Evolutionary conservation across 495 filamentous ascomycete species (phyloP).

Genomic region (Pseudotulostoma volvatum): DNA sequence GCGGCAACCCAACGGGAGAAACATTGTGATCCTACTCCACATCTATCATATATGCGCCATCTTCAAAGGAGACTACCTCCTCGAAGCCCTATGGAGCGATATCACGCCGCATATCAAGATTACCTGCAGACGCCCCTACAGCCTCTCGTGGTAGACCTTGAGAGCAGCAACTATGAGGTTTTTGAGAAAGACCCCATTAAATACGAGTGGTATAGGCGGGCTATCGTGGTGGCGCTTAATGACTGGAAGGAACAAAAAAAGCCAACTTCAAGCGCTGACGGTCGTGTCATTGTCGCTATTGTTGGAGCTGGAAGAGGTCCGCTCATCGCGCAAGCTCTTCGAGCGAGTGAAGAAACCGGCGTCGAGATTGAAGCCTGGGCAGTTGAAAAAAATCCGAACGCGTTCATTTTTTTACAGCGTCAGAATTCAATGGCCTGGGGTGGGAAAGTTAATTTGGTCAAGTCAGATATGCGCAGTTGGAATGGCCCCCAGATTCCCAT

Average conservation of each 20-base stretch:
- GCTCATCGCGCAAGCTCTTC: slow-evolving; percentile 68
- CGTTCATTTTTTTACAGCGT: slow-evolving; percentile 75
- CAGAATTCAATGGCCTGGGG: slow-evolving; percentile 69
- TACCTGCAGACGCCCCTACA: slow-evolving; percentile 90
- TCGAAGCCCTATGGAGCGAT: slow-evolving; percentile 44
- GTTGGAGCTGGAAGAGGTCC: slow-evolving; percentile 87
- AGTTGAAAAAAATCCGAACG: slow-evolving; percentile 96
- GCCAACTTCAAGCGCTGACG: slow-evolving; percentile 48
- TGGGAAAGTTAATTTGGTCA: slow-evolving; percentile 62
- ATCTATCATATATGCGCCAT: slow-evolving; percentile 69
- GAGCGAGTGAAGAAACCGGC: slow-evolving; percentile 57
- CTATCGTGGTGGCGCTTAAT: slow-evolving; percentile 62
- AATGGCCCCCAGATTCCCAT: slow-evolving; percentile 39
- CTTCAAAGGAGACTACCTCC: slow-evolving; percentile 69
- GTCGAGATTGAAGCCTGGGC: slow-evolving; percentile 75
- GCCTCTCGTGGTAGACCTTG: slow-evolving; percentile 87
- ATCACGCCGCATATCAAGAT: slow-evolving; percentile 73
- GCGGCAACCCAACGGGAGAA: slow-evolving; percentile 33
- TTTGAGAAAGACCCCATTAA: slow-evolving; percentile 98
- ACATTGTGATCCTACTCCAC: slow-evolving; percentile 41
- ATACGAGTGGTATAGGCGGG: slow-evolving; percentile 86
- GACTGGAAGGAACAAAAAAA: slow-evolving; percentile 62
- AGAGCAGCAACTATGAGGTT: slow-evolving; percentile 94
- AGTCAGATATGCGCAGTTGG: slow-evolving; percentile 96
- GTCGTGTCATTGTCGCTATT: slow-evolving; percentile 76